Conservation (phyloP, 1,284 basidiomycete genomes). For the Microstroma glucosiphilum region DNA sequence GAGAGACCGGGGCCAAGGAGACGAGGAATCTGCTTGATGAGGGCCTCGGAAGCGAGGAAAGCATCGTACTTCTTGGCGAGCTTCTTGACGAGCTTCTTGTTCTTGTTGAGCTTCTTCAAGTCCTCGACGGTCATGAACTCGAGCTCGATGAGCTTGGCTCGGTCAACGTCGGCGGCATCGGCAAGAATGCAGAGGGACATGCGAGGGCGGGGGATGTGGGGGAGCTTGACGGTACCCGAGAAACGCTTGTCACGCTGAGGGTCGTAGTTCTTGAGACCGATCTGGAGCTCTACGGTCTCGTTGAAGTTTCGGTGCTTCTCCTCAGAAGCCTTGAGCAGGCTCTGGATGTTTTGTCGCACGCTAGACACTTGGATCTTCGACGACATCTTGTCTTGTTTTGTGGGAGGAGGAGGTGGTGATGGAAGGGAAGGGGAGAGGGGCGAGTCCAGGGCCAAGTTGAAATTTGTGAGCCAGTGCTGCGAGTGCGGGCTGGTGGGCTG, state of each 20-base stretch:
- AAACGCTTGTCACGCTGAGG: constrained; percentile 52
- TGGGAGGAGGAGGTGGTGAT: constrained; percentile 6
- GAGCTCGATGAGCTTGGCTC: constrained; percentile 91
- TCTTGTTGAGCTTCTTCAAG: constrained; percentile 99
- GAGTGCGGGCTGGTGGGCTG: too few relatives aligned
- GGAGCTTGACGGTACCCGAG: constrained; percentile 62
- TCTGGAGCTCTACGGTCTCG: constrained; percentile 52
- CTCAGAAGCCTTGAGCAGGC: constrained; percentile 44
- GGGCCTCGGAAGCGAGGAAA: constrained; percentile 92
- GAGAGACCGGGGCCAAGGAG: constrained; percentile 98
- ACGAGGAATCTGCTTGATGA: constrained; percentile 99
- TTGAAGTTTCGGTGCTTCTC: constrained; percentile 50
- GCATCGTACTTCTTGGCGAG: constrained; percentile 99
- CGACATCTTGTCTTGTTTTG: constrained; percentile 8
- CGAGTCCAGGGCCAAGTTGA: neutral
- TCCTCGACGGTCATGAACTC: constrained; percentile 98
- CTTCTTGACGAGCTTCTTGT: constrained; percentile 99
- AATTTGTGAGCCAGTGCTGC: too few relatives aligned
- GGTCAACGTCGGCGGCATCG: constrained; percentile 97
- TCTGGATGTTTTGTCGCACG: constrained; percentile 47
- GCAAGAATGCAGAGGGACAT: constrained; percentile 99
- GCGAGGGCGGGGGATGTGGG: constrained; percentile 91
- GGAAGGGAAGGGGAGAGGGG: constrained; percentile 1
- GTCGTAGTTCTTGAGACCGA: constrained; percentile 52
- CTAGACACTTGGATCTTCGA: constrained; percentile 48